phyloP scores from a whole-genome alignment of 805 yeast genomes.

The Metschnikowia cubensis region DNA sequence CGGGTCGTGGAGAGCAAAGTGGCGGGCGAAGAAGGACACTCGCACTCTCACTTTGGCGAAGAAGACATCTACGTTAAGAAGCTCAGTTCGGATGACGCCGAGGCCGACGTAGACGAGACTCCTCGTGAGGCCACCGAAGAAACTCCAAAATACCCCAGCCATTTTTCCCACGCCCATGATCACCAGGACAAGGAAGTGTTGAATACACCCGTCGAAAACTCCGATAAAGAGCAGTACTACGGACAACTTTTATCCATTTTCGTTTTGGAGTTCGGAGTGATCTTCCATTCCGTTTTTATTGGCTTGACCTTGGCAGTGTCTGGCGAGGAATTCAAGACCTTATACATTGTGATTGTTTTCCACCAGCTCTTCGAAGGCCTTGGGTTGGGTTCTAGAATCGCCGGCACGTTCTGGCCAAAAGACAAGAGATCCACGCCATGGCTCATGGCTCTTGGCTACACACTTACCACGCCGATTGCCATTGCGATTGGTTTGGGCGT shows the following conservation, averaged over 20 bases:
- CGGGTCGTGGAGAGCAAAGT: constrained; percentile 38
- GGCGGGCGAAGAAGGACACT: constrained; percentile 20
- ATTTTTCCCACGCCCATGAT: constrained; percentile 41
- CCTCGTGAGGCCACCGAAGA: constrained; percentile 10
- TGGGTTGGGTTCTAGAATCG: constrained; percentile 77
- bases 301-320: constrained; percentile 77
- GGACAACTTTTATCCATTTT: constrained; percentile 56
- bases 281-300: constrained; percentile 79
- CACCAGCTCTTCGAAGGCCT: constrained; percentile 86
- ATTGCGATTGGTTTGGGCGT: constrained; percentile 37
- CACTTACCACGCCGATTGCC: constrained; percentile 32
- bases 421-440: constrained; percentile 46
- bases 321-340: constrained; percentile 68
- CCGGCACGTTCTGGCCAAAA: constrained; percentile 53
- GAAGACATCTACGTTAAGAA: constrained; percentile 28
- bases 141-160: constrained; percentile 31
- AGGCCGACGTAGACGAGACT: constrained; percentile 10
- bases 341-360: constrained; percentile 66
- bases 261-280: constrained; percentile 71
- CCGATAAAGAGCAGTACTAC: constrained; percentile 44
- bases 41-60: constrained; percentile 53
- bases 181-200: constrained; percentile 43
- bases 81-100: constrained; percentile 17
- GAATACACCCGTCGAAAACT: constrained; percentile 32
- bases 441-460: constrained; percentile 28